Evolutionary conservation across 2,329 filamentous ascomycete species (phyloP).

Genomic region (Polychaeton citri): DNA sequence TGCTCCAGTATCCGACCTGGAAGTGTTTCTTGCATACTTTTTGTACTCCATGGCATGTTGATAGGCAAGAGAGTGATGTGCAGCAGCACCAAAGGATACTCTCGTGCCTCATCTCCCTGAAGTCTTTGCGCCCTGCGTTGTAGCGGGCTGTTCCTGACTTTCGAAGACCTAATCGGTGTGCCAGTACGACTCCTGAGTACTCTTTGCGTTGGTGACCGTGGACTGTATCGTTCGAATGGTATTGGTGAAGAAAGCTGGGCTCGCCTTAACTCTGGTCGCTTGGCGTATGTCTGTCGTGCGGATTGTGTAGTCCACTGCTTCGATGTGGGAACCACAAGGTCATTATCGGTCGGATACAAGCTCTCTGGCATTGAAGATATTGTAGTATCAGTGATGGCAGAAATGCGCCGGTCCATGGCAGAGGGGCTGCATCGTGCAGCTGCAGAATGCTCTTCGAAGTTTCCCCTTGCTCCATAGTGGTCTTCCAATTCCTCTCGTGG

Average conservation of each 20-base stretch:
- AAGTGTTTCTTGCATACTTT: slow-evolving; percentile 36
- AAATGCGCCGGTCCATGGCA: slow-evolving; percentile 9
- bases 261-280: slow-evolving; percentile 42
- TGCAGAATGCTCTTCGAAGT: neutral
- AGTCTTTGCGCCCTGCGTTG: slow-evolving; percentile 24
- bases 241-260: slow-evolving; percentile 60
- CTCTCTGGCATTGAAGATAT: slow-evolving; percentile 21
- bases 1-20: slow-evolving; percentile 41
- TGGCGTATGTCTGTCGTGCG: slow-evolving; percentile 54
- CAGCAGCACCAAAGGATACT: slow-evolving; percentile 56
- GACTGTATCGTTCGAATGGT: slow-evolving; percentile 40
- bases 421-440: neutral
- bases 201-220: slow-evolving; percentile 9
- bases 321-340: slow-evolving; percentile 2
- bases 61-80: slow-evolving; percentile 66
- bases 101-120: slow-evolving; percentile 7
- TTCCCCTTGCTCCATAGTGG: neutral
- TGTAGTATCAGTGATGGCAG: slow-evolving; percentile 15
- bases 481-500: neutral
- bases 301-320: slow-evolving; percentile 19
- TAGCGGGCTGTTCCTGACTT: slow-evolving; percentile 42
- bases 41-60: slow-evolving; percentile 45
- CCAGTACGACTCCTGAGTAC: slow-evolving; percentile 34
- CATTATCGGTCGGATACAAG: slow-evolving; percentile 14
- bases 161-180: slow-evolving; percentile 10